A percentile compares a stretch with the other conserved stretches of the same genome.
Evolutionary conservation across 805 yeast species (phyloP).

Genomic region (Lachancea kluyveri): DNA sequence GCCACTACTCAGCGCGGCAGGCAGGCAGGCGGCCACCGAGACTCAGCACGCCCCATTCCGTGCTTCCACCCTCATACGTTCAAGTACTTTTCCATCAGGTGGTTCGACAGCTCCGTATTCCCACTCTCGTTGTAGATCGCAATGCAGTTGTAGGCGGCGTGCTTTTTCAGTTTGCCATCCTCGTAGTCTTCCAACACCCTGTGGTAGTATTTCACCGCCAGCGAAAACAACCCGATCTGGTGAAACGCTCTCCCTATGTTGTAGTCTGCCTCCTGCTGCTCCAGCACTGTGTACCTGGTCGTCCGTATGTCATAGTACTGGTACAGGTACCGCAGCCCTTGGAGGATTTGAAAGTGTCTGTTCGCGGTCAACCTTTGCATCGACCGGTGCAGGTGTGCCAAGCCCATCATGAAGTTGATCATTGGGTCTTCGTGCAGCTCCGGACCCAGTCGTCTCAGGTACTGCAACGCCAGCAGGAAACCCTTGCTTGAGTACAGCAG

Average conservation of each 20-base stretch:
- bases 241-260: constrained; percentile 85
- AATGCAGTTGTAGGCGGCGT: constrained; percentile 81
- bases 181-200: constrained; percentile 51
- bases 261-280: constrained; percentile 70
- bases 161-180: constrained; percentile 58
- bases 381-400: constrained; percentile 82
- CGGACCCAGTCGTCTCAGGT: constrained; percentile 64
- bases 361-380: constrained; percentile 84
- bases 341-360: constrained; percentile 81
- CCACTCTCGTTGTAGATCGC: constrained; percentile 73
- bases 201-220: constrained; percentile 72
- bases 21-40: too few species aligned
- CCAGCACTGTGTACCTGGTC: constrained; percentile 32
- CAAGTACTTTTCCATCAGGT: constrained; percentile 60
- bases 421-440: constrained; percentile 71
- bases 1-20: too few species aligned
- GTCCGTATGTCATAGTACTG: constrained; percentile 60
- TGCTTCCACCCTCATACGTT: too few species aligned
- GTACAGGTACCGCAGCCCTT: constrained; percentile 71
- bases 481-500: constrained; percentile 76
- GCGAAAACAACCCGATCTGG: constrained; percentile 64
- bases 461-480: constrained; percentile 75
- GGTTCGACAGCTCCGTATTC: constrained; percentile 57
- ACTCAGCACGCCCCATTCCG: too few species aligned
- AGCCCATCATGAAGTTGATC: constrained; percentile 64